Evolutionary conservation across 2,329 filamentous ascomycete genomes (phyloP), one percentile per base, ranked within the genome.

Genomic region (Chaetothyriales sp.): DNA sequence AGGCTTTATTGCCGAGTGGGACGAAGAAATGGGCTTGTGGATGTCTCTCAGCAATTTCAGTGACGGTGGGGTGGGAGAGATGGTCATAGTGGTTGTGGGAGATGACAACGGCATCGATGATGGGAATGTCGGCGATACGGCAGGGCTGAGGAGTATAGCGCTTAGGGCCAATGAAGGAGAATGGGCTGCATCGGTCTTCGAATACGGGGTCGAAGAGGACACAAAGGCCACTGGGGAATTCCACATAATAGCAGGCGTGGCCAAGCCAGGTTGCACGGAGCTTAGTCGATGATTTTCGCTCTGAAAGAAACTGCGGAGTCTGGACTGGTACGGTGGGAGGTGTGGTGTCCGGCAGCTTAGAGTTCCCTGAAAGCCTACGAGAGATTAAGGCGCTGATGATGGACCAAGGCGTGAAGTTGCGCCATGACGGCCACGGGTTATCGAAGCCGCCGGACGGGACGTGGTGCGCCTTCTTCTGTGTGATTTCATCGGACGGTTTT

Each of bases 191-290:
- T 61, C 87, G 81, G 56, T 88, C 81, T 65, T 90, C 87, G 59
- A 95, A 94, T 33, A 95, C 89, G 1, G 90, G 90, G 63, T 95
- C 90, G 66, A 95, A 95, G 2, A 97, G 78, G 2, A 94, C 87
- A 51, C 90, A 82, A 50, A 97, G 73, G 0, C 90, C 90, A 13
- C 78, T 77, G 1, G 89, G 88, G 62, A 89, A 95, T 67, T 95
- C 90, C 60, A 94, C 80, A 63, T 87, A 89, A 71, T 89, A 95
- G 71, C 89, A 95, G 2, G 90, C 89, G 67, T 97, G 90, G 37
- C 90, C 90, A 2, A 97, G 80, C 90, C 90, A 95, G 43, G 90
- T 97, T 33, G 89, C 86, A 50, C 89, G 81, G 20, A 97, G 76
- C 43, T 77, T 74, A 18, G 69, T 58, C 1, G 76, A 78, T 4